phyloP scores from a whole-genome alignment of 139 green algal species.

The Chlamydomonas schloesseri region DNA sequence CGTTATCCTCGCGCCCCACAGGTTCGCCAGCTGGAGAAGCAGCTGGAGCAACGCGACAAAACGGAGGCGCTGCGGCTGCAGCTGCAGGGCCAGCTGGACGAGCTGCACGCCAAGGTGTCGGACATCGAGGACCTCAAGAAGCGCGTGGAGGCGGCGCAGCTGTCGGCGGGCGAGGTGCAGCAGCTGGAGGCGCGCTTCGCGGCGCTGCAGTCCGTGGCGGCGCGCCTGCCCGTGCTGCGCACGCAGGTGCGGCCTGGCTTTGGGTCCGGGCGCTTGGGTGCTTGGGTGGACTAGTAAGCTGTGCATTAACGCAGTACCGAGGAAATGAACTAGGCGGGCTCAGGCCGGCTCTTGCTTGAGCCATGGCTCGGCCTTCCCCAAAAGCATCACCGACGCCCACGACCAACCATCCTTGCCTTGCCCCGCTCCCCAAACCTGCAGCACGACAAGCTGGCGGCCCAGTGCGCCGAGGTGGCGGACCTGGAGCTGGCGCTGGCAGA shows the following conservation, averaged over 20 bases:
- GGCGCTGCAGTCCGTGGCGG: constrained; percentile 28
- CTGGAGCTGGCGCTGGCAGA: constrained; percentile 34
- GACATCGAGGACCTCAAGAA: constrained; percentile 39
- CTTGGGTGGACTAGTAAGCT: no score
- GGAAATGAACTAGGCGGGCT: no score
- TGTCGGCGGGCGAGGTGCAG: constrained; percentile 21
- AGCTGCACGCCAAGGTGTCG: constrained; percentile 23
- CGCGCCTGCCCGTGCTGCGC: constrained; percentile 41
- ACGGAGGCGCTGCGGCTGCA: constrained; percentile 30
- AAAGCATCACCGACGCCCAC: no score
- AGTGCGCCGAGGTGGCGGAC: constrained; percentile 30
- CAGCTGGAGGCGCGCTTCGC: constrained; percentile 35
- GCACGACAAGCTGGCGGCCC: constrained; percentile 24
- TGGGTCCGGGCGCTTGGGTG: no score
- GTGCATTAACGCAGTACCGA: no score
- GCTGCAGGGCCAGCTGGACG: constrained; percentile 46
- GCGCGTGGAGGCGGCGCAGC: constrained; percentile 29
- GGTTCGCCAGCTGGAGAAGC: constrained; percentile 31
- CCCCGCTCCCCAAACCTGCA: neutral
- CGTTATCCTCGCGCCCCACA: no score
- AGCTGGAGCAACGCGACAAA: constrained; percentile 40
- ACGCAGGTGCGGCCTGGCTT: neutral
- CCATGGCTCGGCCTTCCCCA: no score
- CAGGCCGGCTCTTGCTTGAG: no score
- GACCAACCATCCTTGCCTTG: no score